A percentile compares a stretch with the other conserved stretches of the same genome.
phyloP scores from a whole-genome alignment of 78 protist species.

The slime mould (Dictyostelium discoideum) region DNA sequence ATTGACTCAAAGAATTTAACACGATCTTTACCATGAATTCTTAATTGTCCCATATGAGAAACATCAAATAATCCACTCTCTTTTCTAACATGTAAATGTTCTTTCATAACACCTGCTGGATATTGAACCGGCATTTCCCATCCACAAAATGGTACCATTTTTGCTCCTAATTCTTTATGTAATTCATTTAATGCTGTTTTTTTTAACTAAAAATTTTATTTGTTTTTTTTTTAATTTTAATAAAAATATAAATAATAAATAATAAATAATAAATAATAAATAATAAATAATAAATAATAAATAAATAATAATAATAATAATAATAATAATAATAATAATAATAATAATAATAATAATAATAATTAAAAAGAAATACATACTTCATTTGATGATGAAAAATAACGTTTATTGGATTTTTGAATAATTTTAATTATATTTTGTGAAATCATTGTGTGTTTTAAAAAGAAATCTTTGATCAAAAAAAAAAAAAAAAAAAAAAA shows the following conservation, averaged over 20 bases:
- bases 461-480: background rate
- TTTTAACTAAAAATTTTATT: conserved; percentile 24
- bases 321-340: too few species aligned
- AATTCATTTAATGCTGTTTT: conserved; percentile 90
- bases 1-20: conserved; percentile 91
- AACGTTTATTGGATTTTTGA: background rate
- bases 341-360: background rate
- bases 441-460: background rate
- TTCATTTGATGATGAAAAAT: background rate
- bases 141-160: conserved; percentile 96
- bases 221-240: background rate
- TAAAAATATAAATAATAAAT: background rate
- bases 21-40: conserved; percentile 91
- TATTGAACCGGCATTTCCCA: conserved; percentile 95
- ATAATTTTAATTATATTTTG: background rate
- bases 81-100: conserved; percentile 87
- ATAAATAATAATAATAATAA: too few species aligned
- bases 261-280: too few species aligned
- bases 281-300: background rate
- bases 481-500: background rate
- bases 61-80: conserved; percentile 95
- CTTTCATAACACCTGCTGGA: conserved; percentile 73
- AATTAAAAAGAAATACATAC: background rate
- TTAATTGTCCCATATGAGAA: conserved; percentile 97
- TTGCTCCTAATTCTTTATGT: conserved; percentile 91